Percentiles rank a stretch among this genome's conserved stretches.
Conservation (phyloP, 2,329 filamentous ascomycete species). For the Beauveria australis region DNA sequence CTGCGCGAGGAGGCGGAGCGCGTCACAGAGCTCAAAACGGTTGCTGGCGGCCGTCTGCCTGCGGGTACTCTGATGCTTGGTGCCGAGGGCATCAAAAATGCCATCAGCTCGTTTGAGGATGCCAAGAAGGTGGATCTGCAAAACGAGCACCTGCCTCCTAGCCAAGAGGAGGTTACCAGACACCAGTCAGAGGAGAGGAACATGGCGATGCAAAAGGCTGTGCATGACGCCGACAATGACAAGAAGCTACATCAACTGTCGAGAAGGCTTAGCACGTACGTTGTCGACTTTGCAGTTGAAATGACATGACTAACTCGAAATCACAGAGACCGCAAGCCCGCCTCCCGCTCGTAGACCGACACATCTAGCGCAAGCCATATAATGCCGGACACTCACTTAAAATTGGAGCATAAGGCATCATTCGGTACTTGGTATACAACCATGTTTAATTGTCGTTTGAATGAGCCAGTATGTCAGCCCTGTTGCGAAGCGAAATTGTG, state of each 20-base stretch:
- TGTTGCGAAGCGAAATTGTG: not conserved
- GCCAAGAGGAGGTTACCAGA: slow-evolving; percentile 80
- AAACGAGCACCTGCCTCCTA: slow-evolving; percentile 90
- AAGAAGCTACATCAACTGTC: slow-evolving; percentile 78
- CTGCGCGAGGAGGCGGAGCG: slow-evolving; percentile 93
- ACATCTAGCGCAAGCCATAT: not conserved
- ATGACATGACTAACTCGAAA: not conserved
- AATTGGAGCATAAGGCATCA: not conserved
- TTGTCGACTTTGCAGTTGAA: slow-evolving; percentile 14
- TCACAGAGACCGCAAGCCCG: slow-evolving; percentile 5
- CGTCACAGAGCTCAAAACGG: slow-evolving; percentile 96
- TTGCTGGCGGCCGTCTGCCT: slow-evolving; percentile 82
- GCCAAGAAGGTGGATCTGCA: slow-evolving; percentile 93
- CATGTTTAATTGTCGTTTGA: not conserved
- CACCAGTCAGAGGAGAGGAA: slow-evolving; percentile 74
- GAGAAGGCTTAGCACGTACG: slow-evolving; percentile 93
- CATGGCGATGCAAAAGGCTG: slow-evolving; percentile 77
- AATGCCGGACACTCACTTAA: not conserved
- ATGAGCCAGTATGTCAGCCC: not conserved
- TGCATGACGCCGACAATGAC: slow-evolving; percentile 86
- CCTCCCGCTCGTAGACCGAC: not conserved
- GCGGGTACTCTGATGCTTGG: slow-evolving; percentile 96
- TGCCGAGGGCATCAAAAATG: slow-evolving; percentile 96
- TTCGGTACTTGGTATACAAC: not conserved
- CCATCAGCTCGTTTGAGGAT: slow-evolving; percentile 94